Base-by-base conservation (phyloP, 768 basidiomycete genomes). In the Boletus rubescentipes region DNA sequence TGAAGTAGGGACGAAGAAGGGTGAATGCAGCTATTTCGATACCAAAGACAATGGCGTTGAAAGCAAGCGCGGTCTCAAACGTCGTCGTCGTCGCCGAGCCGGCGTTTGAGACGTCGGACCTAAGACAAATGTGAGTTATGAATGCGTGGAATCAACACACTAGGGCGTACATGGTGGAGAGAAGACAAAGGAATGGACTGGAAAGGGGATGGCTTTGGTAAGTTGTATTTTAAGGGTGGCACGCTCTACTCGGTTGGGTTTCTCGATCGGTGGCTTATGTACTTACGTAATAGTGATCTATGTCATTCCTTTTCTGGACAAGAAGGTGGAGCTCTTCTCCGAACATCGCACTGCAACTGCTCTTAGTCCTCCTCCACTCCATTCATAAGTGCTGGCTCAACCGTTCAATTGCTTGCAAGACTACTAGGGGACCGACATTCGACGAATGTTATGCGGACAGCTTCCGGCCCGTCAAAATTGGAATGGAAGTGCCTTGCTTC, bases 1-100 rank as follows among this genome's bases (percentile, higher is more conserved):
- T 89, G 79, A 98, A 97, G 65, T 84, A 86, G 11, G 87, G 84
- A 38, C 94, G 78, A 29, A 97, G 69, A 57, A 96, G 53, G n/a
- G 93, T 87, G 74, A 97, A 98, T 15, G 80, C 79, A 5, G 65
- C 76, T 47, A 98, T 68, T 72, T 95, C 89, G 7, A 72, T 78
- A 9, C 73, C 85, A 58, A 91, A 90, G 21, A 92, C 83, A 35
- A 79, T 79, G 0, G 75, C 77, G 67, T 98, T 98, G 77, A 94
- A 85, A 16, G 85, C 82, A 41, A 98, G 79, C 4, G 96, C 89
- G 7, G 95, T 88, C 39, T 88, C 69, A 67, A 98, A 98, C 10
- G 90, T 85, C 39, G 77, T 60, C 0, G 89, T 91, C 30, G 91
- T 88, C 53, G 91, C 86, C 49, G 78, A 77, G 35, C 68, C 68